Percentiles rank a stretch among this genome's conserved stretches.
phyloP scores from a whole-genome alignment of 192 early-diverging fungal genomes.

The Coemansia sp. region DNA sequence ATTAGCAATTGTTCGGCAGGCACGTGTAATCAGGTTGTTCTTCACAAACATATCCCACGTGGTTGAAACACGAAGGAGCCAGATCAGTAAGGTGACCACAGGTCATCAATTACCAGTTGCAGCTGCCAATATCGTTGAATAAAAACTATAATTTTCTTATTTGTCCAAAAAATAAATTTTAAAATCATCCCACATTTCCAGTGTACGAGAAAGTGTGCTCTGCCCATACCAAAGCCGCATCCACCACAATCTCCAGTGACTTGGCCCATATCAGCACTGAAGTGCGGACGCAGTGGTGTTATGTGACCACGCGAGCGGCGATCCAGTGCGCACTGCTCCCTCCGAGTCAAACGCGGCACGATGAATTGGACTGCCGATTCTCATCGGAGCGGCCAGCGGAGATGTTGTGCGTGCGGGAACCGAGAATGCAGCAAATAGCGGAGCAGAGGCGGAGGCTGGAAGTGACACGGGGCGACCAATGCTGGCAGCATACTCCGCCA shows the following conservation, averaged over 20 bases:
- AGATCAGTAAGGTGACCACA: neutral
- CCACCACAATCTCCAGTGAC: too few species aligned
- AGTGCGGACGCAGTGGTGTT: constrained; percentile 22
- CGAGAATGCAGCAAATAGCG: too few species aligned
- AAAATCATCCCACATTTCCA: too few species aligned
- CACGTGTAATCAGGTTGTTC: neutral
- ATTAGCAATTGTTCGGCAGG: neutral
- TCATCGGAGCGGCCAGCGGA: constrained; percentile 18
- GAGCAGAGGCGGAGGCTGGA: neutral
- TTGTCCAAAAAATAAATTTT: too few species aligned
- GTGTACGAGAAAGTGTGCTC: too few species aligned
- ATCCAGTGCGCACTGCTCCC: constrained; percentile 33
- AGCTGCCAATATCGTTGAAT: too few species aligned
- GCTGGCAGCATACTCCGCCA: neutral
- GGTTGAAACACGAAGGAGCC: neutral
- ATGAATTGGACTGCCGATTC: constrained; percentile 35
- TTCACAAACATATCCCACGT: neutral
- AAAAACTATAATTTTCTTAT: too few species aligned
- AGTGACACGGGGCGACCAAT: neutral
- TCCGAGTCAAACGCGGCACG: constrained; percentile 31
- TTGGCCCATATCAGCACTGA: constrained; percentile 18
- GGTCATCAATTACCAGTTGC: too few species aligned
- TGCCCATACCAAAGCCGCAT: too few species aligned
- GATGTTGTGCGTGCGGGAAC: constrained; percentile 2
- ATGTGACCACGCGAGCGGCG: constrained; percentile 42